These are phyloP conservation scores for Phalaenopsis hybrid DNA, from an alignment of 116 monocot species.

Conservation along the genomic window DNA sequence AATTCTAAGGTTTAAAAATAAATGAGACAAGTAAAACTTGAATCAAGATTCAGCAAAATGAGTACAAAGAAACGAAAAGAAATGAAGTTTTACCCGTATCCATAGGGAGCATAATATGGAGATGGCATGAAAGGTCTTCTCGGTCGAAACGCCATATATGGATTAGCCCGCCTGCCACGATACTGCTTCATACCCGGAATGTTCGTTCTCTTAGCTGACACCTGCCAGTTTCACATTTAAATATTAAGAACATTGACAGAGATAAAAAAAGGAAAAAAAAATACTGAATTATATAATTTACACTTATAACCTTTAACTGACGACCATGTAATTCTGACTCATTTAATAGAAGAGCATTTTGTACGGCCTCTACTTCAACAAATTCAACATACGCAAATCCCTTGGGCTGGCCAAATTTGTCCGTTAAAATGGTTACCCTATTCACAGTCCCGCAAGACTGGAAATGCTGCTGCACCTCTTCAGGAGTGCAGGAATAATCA, in stretches of 20 bases:
- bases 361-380: conserved; percentile 50
- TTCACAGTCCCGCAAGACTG: conserved; percentile 57
- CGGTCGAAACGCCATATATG: conserved; percentile 16
- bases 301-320: conserved; percentile 35
- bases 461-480: conserved; percentile 62
- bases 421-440: conserved; percentile 48
- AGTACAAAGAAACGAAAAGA: neutral
- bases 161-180: conserved; percentile 6
- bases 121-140: conserved; percentile 16
- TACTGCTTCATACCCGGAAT: conserved; percentile 23
- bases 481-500: conserved; percentile 55
- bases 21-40: neutral
- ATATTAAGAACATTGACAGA: neutral
- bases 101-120: conserved; percentile 11
- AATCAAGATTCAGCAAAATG: neutral
- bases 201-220: conserved; percentile 24
- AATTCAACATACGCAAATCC: conserved; percentile 64
- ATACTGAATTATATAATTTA: neutral
- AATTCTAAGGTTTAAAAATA: neutral
- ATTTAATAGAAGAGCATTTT: conserved; percentile 47
- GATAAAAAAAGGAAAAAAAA: neutral
- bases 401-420: conserved; percentile 53
- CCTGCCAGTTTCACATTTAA: conserved; percentile 5
- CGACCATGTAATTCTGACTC: conserved; percentile 56
- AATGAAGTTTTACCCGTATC: conserved; percentile 15